Evolutionary conservation across 2,329 filamentous ascomycete species (phyloP).

Genomic region (Xylaria sp.): DNA sequence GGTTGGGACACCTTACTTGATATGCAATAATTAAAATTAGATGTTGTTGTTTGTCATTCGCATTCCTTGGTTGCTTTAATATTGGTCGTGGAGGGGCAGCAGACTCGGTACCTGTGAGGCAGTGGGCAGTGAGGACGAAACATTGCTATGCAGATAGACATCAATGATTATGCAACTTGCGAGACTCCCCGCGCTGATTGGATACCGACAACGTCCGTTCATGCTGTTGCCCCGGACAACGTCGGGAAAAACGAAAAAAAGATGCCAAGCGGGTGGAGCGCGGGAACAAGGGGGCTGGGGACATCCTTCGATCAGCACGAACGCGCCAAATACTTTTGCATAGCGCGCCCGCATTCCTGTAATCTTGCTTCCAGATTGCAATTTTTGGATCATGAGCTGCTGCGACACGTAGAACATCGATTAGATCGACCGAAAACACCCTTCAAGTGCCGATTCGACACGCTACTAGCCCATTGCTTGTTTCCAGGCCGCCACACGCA

Average conservation of each 20-base stretch:
- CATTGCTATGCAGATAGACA: conserved; percentile 1
- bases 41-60: background rate
- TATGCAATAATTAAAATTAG: too few relatives aligned
- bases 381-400: conserved; percentile 42
- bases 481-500: conserved; percentile 5
- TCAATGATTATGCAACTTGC: conserved; percentile 8
- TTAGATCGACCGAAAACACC: conserved; percentile 37
- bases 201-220: conserved; percentile 10
- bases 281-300: conserved; percentile 13
- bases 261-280: conserved; percentile 26
- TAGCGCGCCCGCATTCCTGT: conserved; percentile 42
- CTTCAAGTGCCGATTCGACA: conserved; percentile 30
- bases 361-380: conserved; percentile 39
- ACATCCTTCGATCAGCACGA: conserved; percentile 23
- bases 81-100: background rate
- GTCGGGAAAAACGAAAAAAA: conserved; percentile 18
- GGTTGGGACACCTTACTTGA: too few relatives aligned
- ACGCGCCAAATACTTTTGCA: conserved; percentile 35
- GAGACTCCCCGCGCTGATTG: conserved; percentile 16
- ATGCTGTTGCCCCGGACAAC: conserved; percentile 35
- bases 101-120: background rate
- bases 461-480: conserved; percentile 17
- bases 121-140: background rate
- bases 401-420: conserved; percentile 46
- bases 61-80: background rate